phyloP scores from a whole-genome alignment of 1,284 basidiomycete genomes.

The Ceratorhiza oryzae-sativae region DNA sequence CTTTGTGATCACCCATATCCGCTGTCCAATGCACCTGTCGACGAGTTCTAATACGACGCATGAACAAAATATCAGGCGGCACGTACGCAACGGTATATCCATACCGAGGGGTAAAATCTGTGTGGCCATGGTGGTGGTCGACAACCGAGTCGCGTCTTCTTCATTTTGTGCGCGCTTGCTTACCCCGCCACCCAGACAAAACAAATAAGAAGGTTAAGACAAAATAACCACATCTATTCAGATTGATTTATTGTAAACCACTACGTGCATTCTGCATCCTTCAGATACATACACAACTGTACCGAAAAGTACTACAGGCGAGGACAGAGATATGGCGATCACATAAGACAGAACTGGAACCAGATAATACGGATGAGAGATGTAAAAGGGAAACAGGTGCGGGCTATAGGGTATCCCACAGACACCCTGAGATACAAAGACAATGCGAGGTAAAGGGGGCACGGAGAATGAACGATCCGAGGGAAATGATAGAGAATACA shows the following conservation, averaged over 20 bases:
- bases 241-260: slow-evolving; percentile 20
- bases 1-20: slow-evolving; percentile 98
- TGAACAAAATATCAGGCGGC: slow-evolving; percentile 49
- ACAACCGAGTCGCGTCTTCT: background rate
- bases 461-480: background rate
- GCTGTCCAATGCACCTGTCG: slow-evolving; percentile 92
- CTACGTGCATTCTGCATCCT: slow-evolving; percentile 35
- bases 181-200: slow-evolving; percentile 7
- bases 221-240: slow-evolving; percentile 23
- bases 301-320: slow-evolving; percentile 34
- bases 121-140: slow-evolving; percentile 60
- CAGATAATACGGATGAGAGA: slow-evolving; percentile 22
- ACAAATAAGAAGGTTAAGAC: slow-evolving; percentile 18
- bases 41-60: slow-evolving; percentile 72
- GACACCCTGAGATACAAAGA: slow-evolving; percentile 34
- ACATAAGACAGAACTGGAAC: slow-evolving; percentile 4
- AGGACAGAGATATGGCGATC: background rate
- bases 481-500: background rate
- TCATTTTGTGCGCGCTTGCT: background rate
- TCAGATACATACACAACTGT: slow-evolving; percentile 32
- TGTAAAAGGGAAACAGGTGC: slow-evolving; percentile 32
- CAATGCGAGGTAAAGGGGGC: background rate
- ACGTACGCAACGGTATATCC: slow-evolving; percentile 11
- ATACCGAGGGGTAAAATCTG: slow-evolving; percentile 65
- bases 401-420: slow-evolving; percentile 27